A percentile compares a stretch with the other conserved stretches of the same genome.
Evolutionary conservation across 257 asterid species (phyloP).

Genomic region (Plantago major): DNA sequence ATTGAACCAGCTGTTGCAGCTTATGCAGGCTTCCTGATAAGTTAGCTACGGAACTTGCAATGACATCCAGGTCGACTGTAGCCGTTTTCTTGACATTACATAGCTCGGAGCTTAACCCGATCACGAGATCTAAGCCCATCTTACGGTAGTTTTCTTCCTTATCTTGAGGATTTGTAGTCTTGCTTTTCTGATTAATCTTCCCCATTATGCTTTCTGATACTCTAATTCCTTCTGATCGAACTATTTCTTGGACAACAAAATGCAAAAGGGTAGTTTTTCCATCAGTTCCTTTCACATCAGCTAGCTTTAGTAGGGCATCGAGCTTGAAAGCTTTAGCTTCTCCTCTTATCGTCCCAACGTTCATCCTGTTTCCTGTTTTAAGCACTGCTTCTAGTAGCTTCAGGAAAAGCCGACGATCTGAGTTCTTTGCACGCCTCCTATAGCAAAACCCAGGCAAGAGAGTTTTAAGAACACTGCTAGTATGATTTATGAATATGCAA

Average conservation of each 20-base stretch:
- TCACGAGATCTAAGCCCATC: slow-evolving; percentile 91
- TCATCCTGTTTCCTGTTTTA: slow-evolving; percentile 95
- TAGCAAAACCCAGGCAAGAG: background rate
- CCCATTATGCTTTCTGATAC: slow-evolving; percentile 96
- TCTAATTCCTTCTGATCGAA: slow-evolving; percentile 79
- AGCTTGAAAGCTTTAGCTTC: slow-evolving; percentile 96
- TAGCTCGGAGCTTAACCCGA: slow-evolving; percentile 65
- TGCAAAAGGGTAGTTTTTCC: slow-evolving; percentile 93
- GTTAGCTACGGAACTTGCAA: slow-evolving; percentile 72
- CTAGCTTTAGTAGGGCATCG: slow-evolving; percentile 82
- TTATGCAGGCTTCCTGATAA: slow-evolving; percentile 44
- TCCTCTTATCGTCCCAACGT: slow-evolving; percentile 85
- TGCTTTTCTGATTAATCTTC: slow-evolving; percentile 51
- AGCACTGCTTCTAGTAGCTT: slow-evolving; percentile 91
- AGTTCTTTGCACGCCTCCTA: slow-evolving; percentile 96
- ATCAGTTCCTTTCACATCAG: slow-evolving; percentile 90
- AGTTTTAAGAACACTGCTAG: slow-evolving; percentile 1
- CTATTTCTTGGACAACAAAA: slow-evolving; percentile 86
- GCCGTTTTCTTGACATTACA: slow-evolving; percentile 95
- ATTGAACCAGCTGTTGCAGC: slow-evolving; percentile 34
- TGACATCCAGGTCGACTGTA: slow-evolving; percentile 69
- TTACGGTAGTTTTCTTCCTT: slow-evolving; percentile 67
- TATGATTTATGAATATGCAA: background rate
- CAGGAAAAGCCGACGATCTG: slow-evolving; percentile 84
- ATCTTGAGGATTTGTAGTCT: slow-evolving; percentile 32